A percentile compares a stretch with the other conserved stretches of the same genome.
Evolutionary conservation across 2,329 filamentous ascomycete genomes (phyloP).

Genomic region (Aspergillus nomiae): DNA sequence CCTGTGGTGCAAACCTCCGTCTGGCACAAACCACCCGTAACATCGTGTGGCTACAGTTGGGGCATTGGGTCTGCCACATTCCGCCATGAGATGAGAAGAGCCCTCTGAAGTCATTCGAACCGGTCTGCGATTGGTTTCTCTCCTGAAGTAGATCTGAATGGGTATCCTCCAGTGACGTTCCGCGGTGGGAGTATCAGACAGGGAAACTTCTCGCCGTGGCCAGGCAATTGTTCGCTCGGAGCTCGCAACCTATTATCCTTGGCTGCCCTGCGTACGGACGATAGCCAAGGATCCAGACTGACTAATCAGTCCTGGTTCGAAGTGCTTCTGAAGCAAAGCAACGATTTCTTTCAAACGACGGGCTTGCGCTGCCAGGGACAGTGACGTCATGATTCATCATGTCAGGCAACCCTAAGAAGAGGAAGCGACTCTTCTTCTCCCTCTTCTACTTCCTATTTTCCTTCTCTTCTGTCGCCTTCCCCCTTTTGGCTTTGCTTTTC

Average conservation of each 20-base stretch:
- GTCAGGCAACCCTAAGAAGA: background rate
- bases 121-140: background rate
- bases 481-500: background rate
- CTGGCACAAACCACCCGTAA: background rate
- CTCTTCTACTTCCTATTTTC: background rate
- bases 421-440: background rate
- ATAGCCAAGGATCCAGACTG: background rate
- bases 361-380: background rate
- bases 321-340: background rate
- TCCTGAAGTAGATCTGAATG: background rate
- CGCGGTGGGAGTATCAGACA: background rate
- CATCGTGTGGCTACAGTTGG: background rate
- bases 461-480: background rate
- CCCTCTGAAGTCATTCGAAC: background rate
- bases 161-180: background rate
- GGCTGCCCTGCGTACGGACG: too few species aligned
- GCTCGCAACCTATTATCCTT: too few species aligned
- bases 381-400: background rate
- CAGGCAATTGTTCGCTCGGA: too few species aligned
- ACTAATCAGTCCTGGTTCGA: background rate
- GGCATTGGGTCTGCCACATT: background rate
- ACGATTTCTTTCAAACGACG: background rate
- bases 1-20: background rate
- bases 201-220: background rate
- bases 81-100: background rate